These are phyloP conservation scores for Cryoendolithus antarcticus DNA, from an alignment of 2,329 filamentous ascomycete species.

Conservation along the genomic window DNA sequence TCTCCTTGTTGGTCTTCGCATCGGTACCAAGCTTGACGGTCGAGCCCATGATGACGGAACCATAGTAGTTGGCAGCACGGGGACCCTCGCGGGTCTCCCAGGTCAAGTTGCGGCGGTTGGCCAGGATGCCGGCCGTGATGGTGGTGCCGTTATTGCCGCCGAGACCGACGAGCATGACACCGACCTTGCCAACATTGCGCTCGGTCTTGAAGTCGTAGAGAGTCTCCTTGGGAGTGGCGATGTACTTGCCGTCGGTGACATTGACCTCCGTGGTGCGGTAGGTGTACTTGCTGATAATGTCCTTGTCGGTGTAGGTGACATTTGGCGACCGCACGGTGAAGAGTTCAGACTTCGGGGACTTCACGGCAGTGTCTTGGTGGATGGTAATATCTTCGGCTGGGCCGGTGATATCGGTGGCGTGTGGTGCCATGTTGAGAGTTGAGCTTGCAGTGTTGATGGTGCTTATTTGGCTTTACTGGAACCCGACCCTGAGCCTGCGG, in stretches of 20 bases:
- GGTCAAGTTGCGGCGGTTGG: constrained; percentile 71
- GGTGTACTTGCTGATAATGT: constrained; percentile 88
- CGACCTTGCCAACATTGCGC: constrained; percentile 81
- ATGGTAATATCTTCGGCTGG: constrained; percentile 14
- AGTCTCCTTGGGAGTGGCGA: constrained; percentile 77
- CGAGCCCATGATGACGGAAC: constrained; percentile 91
- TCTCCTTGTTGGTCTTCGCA: constrained; percentile 67
- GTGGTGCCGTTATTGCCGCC: constrained; percentile 98
- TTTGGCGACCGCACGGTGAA: constrained; percentile 90
- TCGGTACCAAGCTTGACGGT: constrained; percentile 94
- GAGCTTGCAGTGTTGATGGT: not conserved
- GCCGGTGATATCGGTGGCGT: constrained; percentile 58
- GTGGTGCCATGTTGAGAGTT: constrained; percentile 66
- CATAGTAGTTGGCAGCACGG: constrained; percentile 89
- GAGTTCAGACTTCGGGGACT: constrained; percentile 36
- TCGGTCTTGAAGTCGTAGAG: constrained; percentile 96
- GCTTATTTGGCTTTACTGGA: constrained; percentile 31
- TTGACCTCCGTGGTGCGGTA: constrained; percentile 87
- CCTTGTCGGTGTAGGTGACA: constrained; percentile 74
- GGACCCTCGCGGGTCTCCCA: constrained; percentile 93
- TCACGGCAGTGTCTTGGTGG: constrained; percentile 18
- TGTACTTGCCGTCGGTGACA: constrained; percentile 59
- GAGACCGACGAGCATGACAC: constrained; percentile 95
- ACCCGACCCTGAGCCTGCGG: constrained; percentile 64
- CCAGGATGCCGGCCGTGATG: constrained; percentile 91